Percentiles rank a stretch among this genome's conserved stretches.
phyloP scores from a whole-genome alignment of 2,329 filamentous ascomycete species.

The Exophiala xenobiotica region DNA sequence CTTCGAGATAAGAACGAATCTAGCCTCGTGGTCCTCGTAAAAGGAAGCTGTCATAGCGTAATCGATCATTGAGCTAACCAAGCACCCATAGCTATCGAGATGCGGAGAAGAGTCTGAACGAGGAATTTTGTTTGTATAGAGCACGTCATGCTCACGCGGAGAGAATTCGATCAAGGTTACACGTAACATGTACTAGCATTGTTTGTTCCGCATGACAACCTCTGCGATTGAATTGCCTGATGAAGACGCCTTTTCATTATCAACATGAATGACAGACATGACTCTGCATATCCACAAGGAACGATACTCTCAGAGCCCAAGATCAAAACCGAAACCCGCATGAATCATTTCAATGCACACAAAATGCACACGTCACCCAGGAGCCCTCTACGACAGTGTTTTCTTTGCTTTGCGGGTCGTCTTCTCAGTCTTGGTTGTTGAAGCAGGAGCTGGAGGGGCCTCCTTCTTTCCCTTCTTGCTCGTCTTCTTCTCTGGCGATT shows the following conservation, averaged over 20 bases:
- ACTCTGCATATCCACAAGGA: background rate
- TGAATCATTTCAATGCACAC: constrained; percentile 8
- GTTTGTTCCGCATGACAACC: background rate
- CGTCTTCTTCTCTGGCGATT: constrained; percentile 38
- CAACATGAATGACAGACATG: constrained; percentile 2
- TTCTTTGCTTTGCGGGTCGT: constrained; percentile 28
- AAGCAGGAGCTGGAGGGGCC: constrained; percentile 25
- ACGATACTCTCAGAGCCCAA: background rate
- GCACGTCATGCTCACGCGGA: background rate
- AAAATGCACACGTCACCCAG: background rate
- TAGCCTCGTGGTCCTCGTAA: no score
- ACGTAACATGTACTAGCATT: background rate
- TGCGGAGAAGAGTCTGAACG: background rate
- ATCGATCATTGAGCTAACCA: no score
- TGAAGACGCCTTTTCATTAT: background rate
- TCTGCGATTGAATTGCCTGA: background rate
- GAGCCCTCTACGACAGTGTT: constrained; percentile 2
- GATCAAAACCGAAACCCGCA: constrained; percentile 4
- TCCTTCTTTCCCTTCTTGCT: constrained; percentile 54
- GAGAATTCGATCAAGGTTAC: background rate
- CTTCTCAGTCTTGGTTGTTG: constrained; percentile 29
- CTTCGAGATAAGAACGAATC: no score
- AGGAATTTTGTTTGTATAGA: background rate
- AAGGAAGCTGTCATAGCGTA: no score
- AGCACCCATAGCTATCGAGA: background rate